Evolutionary conservation across 768 basidiomycete species (phyloP).

Genomic region (Mycena leptocephala): DNA sequence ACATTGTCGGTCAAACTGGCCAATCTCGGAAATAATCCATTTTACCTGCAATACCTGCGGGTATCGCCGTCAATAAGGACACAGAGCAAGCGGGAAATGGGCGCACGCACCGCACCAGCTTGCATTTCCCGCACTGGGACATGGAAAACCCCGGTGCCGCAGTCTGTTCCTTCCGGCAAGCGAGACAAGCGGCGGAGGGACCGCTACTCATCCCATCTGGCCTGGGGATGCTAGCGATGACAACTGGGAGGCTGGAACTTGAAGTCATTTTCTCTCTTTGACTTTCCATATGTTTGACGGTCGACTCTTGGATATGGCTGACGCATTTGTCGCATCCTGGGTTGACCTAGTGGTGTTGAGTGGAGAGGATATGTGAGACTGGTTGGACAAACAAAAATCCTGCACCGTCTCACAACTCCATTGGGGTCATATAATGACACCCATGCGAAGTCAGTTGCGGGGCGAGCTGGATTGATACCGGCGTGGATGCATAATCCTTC

Average conservation of each 20-base stretch:
- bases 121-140: slow-evolving; percentile 13
- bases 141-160: neutral
- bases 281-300: neutral
- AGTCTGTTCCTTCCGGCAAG: slow-evolving; percentile 5
- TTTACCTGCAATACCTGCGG: slow-evolving; percentile 19
- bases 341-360: neutral
- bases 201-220: neutral
- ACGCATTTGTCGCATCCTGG: slow-evolving; percentile 1
- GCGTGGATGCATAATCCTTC: neutral
- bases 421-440: neutral
- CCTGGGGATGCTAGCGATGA: neutral
- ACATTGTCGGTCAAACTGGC: neutral
- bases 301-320: neutral
- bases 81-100: neutral
- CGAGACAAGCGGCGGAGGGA: neutral
- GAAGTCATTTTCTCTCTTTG: neutral
- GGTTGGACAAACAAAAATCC: neutral
- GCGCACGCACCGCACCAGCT: neutral
- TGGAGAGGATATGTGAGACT: neutral
- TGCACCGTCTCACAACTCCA: neutral
- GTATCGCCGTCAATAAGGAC: neutral
- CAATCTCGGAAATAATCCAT: neutral
- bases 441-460: slow-evolving; percentile 1
- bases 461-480: neutral
- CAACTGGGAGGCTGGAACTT: neutral